Evolutionary conservation across 352 stramenopile species (phyloP).

Genomic region (Globisporangium alternatum): DNA sequence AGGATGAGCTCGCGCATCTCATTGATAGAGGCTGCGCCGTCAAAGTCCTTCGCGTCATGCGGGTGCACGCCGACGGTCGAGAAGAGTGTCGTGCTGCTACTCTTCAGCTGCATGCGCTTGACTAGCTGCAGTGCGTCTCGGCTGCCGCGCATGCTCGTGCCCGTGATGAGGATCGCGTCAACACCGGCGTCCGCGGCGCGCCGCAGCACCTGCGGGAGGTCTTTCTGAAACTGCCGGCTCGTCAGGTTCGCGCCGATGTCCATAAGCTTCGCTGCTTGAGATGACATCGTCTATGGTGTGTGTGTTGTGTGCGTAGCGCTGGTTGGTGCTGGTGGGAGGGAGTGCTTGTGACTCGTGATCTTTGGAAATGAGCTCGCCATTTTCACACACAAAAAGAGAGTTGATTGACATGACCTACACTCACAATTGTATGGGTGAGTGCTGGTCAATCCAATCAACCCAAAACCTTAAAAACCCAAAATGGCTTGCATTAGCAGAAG

Average conservation of each 20-base stretch:
- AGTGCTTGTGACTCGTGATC: neutral
- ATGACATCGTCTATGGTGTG: neutral
- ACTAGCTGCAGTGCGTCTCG: conserved; percentile 41
- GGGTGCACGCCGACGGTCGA: conserved; percentile 94
- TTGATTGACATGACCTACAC: conserved; percentile 1
- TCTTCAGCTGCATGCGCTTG: conserved; percentile 15
- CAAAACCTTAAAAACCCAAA: neutral
- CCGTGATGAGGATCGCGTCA: conserved; percentile 83
- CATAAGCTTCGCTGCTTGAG: conserved; percentile 25
- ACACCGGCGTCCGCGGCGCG: conserved; percentile 72
- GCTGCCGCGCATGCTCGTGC: conserved; percentile 50
- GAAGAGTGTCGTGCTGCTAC: conserved; percentile 46
- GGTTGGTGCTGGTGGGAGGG: neutral
- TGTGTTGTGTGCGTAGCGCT: neutral
- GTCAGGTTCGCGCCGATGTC: conserved; percentile 76
- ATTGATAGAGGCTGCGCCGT: conserved; percentile 23
- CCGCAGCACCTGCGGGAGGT: conserved; percentile 88
- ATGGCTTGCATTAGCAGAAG: too few species aligned
- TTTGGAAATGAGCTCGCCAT: conserved; percentile 6
- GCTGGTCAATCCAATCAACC: neutral
- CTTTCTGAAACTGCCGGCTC: conserved; percentile 62
- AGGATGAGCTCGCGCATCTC: conserved; percentile 48
- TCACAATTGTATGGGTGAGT: neutral
- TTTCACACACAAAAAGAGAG: neutral
- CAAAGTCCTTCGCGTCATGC: conserved; percentile 88